Evolutionary conservation across 2,329 filamentous ascomycete species (phyloP), one percentile per base, ranked within the genome.

Genomic region (Grosmannia penicillata): DNA sequence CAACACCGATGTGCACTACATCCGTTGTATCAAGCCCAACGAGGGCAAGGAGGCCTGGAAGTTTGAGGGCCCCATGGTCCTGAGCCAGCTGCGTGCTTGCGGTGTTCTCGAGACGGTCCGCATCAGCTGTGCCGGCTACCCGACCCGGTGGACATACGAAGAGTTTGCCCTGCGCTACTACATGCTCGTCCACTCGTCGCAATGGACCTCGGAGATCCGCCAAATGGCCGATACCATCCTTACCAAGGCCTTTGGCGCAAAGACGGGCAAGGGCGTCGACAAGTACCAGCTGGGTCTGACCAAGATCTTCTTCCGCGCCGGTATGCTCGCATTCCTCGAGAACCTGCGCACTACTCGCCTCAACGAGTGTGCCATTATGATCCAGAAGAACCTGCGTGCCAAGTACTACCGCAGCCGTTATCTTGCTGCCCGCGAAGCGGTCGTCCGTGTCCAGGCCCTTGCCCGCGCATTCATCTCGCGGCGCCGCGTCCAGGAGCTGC

Each of bases 251-350:
- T 69, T 98, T 23, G 89, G 84, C 40, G 77, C 82, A 44, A 77
- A 75, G 48, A 83, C 70, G 31, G 75, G 74, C 43, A 74, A 80
- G 49, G 80, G 79, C 34, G 62, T 78, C 38, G 91, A 96, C 64
- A 98, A 94, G 61, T 98, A 96, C 56, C 91, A 98, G 62, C 74
- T 98, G 47, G 91, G 91, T 62, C 68, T 96, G 48, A 96, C 89
- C 37, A 98, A 98, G 66, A 95, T 98, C 55, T 98, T 98, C 66
- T 98, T 98, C 76, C 82, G 91, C 43, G 91, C 91, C 40, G 91
- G 91, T 59, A 98, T 98, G 91, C 78, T 98, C 50, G 91, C 91
- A 7, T 95, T 95, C 64, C 66, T 98, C 36, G 91, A 98, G 62
- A 95, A 95, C 49, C 69, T 95, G 47, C 78, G 91, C 42, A 95